Evolutionary conservation across 139 green algal genomes (phyloP).

Genomic region (Chlamydomonas schloesseri): DNA sequence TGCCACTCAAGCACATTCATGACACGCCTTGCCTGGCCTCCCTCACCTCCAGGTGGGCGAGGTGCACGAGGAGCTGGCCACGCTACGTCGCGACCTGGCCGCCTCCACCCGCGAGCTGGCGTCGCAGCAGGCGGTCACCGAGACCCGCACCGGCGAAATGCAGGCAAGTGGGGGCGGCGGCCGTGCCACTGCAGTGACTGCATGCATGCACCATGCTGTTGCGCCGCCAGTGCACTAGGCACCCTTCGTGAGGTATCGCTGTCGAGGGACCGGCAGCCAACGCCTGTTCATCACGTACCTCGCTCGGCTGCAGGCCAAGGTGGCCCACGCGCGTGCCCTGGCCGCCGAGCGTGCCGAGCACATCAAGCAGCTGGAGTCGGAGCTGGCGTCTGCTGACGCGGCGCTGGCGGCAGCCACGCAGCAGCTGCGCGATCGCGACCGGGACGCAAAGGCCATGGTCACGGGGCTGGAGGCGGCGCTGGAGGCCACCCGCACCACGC

Average conservation of each 20-base stretch:
- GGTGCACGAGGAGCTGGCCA: slow-evolving; percentile 25
- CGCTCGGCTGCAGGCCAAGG: no score
- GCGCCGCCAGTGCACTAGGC: no score
- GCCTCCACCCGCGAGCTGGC: slow-evolving; percentile 18
- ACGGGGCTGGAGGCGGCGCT: slow-evolving; percentile 18
- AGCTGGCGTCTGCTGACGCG: neutral
- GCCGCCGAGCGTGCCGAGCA: neutral
- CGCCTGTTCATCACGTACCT: no score
- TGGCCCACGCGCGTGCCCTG: neutral
- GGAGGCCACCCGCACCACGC: slow-evolving; percentile 5
- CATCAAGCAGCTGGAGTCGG: neutral
- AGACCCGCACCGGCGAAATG: slow-evolving; percentile 15
- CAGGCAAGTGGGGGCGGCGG: slow-evolving; percentile 10
- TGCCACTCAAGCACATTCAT: no score
- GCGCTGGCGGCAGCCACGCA: neutral
- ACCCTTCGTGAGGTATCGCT: no score
- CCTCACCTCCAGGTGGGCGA: neutral
- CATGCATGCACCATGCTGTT: no score
- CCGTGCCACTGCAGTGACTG: no score
- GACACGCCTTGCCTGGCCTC: no score
- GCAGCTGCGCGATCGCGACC: neutral
- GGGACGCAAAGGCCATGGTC: slow-evolving; percentile 1
- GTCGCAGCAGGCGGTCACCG: neutral
- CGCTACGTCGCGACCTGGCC: slow-evolving; percentile 11
- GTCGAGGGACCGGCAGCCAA: no score